These are phyloP conservation scores for Suillus alpinus DNA, from an alignment of 768 basidiomycete genomes.

Conservation along the genomic window DNA sequence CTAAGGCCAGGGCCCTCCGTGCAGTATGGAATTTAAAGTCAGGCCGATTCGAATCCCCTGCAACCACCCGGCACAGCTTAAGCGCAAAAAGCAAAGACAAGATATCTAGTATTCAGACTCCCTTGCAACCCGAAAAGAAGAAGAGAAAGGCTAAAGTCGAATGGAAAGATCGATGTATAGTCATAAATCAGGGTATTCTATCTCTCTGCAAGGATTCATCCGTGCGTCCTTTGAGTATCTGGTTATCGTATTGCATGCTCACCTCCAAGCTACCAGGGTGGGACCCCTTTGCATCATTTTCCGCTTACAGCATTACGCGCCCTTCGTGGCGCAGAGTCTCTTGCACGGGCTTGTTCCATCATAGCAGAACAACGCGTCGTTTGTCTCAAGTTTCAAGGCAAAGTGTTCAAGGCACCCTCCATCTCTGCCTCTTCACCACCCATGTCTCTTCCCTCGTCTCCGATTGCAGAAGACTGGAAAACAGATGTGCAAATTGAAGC, in stretches of 20 bases:
- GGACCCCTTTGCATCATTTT: constrained; percentile 36
- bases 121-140: constrained; percentile 18
- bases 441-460: constrained; percentile 24
- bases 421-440: constrained; percentile 15
- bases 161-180: constrained; percentile 63
- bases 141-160: constrained; percentile 41
- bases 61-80: not conserved
- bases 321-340: constrained; percentile 44
- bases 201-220: constrained; percentile 50
- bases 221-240: constrained; percentile 34
- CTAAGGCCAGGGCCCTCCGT: constrained; percentile 50
- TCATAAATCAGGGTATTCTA: constrained; percentile 58
- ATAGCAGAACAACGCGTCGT: constrained; percentile 30
- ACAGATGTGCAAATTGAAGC: constrained; percentile 8
- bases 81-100: constrained; percentile 16
- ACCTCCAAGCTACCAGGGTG: constrained; percentile 31
- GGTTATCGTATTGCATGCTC: not conserved
- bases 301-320: constrained; percentile 39
- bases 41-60: constrained; percentile 25
- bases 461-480: constrained; percentile 14
- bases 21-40: constrained; percentile 34
- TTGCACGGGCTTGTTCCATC: constrained; percentile 29
- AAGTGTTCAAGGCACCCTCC: not conserved
- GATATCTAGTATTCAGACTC: not conserved
- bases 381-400: constrained; percentile 38